A percentile compares a stretch with the other conserved stretches of the same genome.
phyloP scores from a whole-genome alignment of 148 eudicot genomes.

The Talinum fruticosum region DNA sequence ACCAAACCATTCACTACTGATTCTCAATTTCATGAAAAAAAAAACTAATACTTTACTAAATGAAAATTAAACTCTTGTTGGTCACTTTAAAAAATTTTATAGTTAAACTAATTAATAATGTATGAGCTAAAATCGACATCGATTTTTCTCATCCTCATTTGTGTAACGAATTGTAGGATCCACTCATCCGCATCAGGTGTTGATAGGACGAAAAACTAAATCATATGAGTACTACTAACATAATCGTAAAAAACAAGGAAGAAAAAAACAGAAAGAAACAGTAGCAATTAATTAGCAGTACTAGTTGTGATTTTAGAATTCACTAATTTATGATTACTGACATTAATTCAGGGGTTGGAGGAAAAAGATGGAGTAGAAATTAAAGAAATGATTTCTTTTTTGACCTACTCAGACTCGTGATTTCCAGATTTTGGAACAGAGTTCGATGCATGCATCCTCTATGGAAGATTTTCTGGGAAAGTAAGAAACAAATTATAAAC shows the following conservation, averaged over 20 bases:
- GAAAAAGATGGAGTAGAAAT: background rate
- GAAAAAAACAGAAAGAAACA: background rate
- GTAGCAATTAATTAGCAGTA: background rate
- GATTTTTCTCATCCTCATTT: too few relatives aligned
- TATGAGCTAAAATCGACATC: too few relatives aligned
- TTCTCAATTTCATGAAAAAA: too few relatives aligned
- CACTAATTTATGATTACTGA: conserved; percentile 20
- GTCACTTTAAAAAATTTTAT: too few relatives aligned
- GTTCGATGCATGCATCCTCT: conserved; percentile 21
- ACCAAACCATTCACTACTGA: too few relatives aligned
- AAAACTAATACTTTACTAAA: too few relatives aligned
- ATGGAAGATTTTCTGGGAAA: conserved; percentile 17
- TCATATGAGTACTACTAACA: background rate
- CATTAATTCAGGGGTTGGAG: conserved; percentile 15
- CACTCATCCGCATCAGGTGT: background rate
- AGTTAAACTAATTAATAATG: background rate
- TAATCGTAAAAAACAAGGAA: conserved; percentile 13
- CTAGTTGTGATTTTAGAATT: conserved; percentile 1
- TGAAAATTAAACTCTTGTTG: too few relatives aligned
- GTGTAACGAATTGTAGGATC: background rate
- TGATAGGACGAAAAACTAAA: background rate
- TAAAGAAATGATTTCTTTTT: conserved; percentile 20
- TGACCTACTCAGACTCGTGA: conserved; percentile 38
- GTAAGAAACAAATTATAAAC: background rate
- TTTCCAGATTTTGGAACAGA: conserved; percentile 30